Evolutionary conservation across 352 stramenopile species (phyloP), one percentile per base, ranked within the genome.

Genomic region (Pythium aphanidermatum): DNA sequence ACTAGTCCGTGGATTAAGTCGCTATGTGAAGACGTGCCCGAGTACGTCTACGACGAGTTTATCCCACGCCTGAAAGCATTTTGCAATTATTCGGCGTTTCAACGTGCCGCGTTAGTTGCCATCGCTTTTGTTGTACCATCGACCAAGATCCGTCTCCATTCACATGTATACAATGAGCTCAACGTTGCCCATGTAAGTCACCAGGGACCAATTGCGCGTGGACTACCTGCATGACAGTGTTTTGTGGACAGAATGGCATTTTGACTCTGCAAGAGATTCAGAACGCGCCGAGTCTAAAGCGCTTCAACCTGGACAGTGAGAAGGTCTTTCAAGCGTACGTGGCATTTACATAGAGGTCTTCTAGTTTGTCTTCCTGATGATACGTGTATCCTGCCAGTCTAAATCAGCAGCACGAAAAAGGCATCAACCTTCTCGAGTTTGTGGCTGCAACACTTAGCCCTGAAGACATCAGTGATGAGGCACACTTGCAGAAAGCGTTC

Each of bases 401-500:
- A 10, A 72, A 91, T 29, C 73, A 87, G 39, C 71, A 88, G 39
- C 66, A 83, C 21, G 76, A 83, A 7, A 81, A 82, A 25, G 74
- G 78, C 7, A 66, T 91, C 25, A 91, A 86, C 35, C 40, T 91
- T 21, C 58, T 91, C 5, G 79, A 91, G 51, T 91, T 91, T 51
- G 72, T 91, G 13, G 75, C 79, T 13, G 79, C 79, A 0, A 86
- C 76, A 6, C 53, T 91, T 9, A 81, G 59, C 8, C 62, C 70
- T 0, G 72, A 83, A 40, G 72, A 85, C 7, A 63, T 82, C 21
- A 54, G 64, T 6, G 65, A 86, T 42, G 66, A 88, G 19, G 60
- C 63, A n/a, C 54, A 77, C 4, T 51, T 88, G 26, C 54, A 66
- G 12, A 64, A 59, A 2, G 71, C 79, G 0, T 91, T 87, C 39